phyloP scores from a whole-genome alignment of 228 moss, liverwort and hornwort genomes.

The Sphagnum fallax region DNA sequence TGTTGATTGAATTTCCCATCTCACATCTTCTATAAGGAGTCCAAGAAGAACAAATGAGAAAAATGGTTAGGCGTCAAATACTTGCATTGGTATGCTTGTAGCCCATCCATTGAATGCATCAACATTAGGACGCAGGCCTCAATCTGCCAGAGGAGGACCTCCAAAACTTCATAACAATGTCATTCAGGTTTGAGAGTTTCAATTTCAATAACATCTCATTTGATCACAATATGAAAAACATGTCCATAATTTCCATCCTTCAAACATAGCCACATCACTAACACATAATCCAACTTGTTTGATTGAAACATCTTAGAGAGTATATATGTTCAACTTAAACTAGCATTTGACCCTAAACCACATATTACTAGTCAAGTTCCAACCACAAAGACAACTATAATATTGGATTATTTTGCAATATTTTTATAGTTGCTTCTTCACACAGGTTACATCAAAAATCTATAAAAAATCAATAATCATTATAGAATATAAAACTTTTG shows the following conservation, averaged over 20 bases:
- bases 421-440: no score
- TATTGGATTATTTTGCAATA: no score
- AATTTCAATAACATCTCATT: no score
- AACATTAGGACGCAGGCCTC: constrained; percentile 37
- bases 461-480: no score
- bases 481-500: no score
- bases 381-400: background rate
- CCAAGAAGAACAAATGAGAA: constrained; percentile 27
- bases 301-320: background rate
- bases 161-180: constrained; percentile 42
- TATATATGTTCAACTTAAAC: background rate
- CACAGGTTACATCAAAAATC: no score
- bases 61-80: constrained; percentile 6
- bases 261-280: no score
- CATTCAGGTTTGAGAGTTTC: constrained; percentile 35
- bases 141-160: constrained; percentile 85
- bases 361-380: background rate
- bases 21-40: constrained; percentile 11
- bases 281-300: no score
- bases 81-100: constrained; percentile 17
- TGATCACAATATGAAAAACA: no score
- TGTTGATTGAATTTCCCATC: background rate
- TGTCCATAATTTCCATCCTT: no score
- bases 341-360: background rate
- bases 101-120: constrained; percentile 16